Evolutionary conservation across 2,329 filamentous ascomycete genomes (phyloP).

Genomic region (Aspergillus fructus): DNA sequence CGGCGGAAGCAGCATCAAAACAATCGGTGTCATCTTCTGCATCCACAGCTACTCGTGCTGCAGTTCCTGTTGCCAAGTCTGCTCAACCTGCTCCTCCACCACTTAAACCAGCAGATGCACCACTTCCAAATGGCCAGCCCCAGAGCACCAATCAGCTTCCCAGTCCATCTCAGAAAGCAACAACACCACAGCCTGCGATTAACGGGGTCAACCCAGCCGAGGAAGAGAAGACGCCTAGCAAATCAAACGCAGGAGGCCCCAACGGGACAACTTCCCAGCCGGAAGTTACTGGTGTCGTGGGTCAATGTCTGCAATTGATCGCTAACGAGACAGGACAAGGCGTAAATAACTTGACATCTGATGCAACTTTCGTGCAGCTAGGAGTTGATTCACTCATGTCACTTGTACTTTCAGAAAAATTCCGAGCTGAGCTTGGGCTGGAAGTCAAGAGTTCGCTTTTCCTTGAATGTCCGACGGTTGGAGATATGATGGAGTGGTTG

Average conservation of each 20-base stretch:
- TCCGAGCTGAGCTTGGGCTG: constrained; percentile 30
- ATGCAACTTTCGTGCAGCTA: constrained; percentile 28
- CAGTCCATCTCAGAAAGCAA: neutral
- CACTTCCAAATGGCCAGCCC: neutral
- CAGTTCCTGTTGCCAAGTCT: neutral
- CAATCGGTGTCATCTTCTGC: neutral
- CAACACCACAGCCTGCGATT: neutral
- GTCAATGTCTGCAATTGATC: constrained; percentile 25
- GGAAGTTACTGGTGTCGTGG: constrained; percentile 5
- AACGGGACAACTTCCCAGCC: neutral
- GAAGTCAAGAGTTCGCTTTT: constrained; percentile 28
- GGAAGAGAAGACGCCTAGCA: neutral
- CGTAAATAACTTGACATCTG: constrained; percentile 21
- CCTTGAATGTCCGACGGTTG: constrained; percentile 24
- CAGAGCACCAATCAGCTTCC: neutral
- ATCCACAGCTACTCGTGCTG: neutral
- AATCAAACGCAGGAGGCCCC: neutral
- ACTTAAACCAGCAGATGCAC: neutral
- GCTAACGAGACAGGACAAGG: constrained; percentile 29
- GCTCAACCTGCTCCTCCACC: neutral
- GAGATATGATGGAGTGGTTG: constrained; percentile 19
- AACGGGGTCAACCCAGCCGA: neutral
- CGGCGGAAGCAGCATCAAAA: neutral
- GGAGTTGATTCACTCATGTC: constrained; percentile 41
- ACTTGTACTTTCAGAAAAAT: constrained; percentile 35